Conservation (phyloP, 805 yeast species). For the Lachancea dasiensis region DNA sequence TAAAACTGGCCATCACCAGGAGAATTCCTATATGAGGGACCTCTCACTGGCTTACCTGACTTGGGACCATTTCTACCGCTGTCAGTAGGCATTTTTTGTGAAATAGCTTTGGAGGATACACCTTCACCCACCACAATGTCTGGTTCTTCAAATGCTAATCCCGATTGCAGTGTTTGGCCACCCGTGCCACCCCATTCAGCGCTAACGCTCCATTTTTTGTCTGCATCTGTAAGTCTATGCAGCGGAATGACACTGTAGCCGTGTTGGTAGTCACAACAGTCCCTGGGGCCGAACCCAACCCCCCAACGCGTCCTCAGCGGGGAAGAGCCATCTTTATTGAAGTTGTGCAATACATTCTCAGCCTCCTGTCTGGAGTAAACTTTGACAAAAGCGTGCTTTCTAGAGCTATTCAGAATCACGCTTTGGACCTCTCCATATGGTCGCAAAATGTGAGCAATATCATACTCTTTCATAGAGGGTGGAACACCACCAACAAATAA, state of each 20-base stretch:
- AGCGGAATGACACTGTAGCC: constrained; percentile 88
- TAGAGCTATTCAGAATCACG: constrained; percentile 76
- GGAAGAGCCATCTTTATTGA: constrained; percentile 59
- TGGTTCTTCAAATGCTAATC: constrained; percentile 89
- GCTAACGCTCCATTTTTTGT: constrained; percentile 75
- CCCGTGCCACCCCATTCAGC: constrained; percentile 99
- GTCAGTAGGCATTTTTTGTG: constrained; percentile 89
- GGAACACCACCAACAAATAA: constrained; percentile 94
- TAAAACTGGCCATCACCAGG: constrained; percentile 28
- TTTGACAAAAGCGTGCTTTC: constrained; percentile 94
- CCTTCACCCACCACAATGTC: constrained; percentile 96
- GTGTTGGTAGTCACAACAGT: constrained; percentile 90
- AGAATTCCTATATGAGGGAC: constrained; percentile 21
- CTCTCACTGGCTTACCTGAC: constrained; percentile 44
- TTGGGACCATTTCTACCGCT: constrained; percentile 80
- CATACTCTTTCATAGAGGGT: constrained; percentile 67
- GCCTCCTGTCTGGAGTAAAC: constrained; percentile 91
- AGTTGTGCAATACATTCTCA: constrained; percentile 66
- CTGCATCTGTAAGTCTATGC: constrained; percentile 88
- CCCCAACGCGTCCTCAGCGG: constrained; percentile 93
- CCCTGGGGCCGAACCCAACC: constrained; percentile 98
- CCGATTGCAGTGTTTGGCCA: constrained; percentile 71
- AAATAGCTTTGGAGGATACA: constrained; percentile 84
- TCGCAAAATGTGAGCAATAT: constrained; percentile 61
- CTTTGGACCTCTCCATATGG: constrained; percentile 92